Conservation (phyloP, 139 green algal genomes). For the Axilococcus clingmanii region DNA sequence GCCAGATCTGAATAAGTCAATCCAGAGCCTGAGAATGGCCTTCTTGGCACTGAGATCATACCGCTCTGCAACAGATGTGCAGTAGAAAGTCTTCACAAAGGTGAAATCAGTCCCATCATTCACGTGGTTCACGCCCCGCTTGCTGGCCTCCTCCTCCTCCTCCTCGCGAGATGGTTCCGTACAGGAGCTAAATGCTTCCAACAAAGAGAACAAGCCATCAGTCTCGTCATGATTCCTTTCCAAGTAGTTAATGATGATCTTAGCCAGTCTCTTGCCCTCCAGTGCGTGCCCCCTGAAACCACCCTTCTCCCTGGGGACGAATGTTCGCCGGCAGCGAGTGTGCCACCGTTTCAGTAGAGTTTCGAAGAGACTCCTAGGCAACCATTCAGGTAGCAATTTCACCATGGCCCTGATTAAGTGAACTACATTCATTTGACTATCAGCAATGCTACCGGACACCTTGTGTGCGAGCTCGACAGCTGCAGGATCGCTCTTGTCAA, state of each 20-base stretch:
- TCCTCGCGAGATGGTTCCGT: no score
- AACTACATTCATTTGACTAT: slow-evolving; percentile 53
- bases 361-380: slow-evolving; percentile 38
- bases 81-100: slow-evolving; percentile 67
- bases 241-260: slow-evolving; percentile 71
- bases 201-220: slow-evolving; percentile 72
- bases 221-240: slow-evolving; percentile 42
- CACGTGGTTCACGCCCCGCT: no score
- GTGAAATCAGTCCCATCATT: no score
- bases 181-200: slow-evolving; percentile 48
- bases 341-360: slow-evolving; percentile 47
- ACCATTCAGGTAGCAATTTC: slow-evolving; percentile 68
- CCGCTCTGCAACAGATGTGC: slow-evolving; percentile 33
- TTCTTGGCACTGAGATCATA: slow-evolving; percentile 20
- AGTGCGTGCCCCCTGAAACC: slow-evolving; percentile 2
- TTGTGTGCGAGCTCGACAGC: background rate
- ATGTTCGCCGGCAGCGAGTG: slow-evolving; percentile 14
- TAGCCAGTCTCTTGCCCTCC: slow-evolving; percentile 75
- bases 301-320: background rate
- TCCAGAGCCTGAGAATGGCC: slow-evolving; percentile 12
- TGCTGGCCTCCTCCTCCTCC: no score
- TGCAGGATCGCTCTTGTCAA: background rate
- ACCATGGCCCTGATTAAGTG: slow-evolving; percentile 65
- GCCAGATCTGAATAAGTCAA: slow-evolving; percentile 3
- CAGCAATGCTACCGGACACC: no score